Conservation (phyloP, 495 filamentous ascomycete genomes). For the Penicillium cinerascens region DNA sequence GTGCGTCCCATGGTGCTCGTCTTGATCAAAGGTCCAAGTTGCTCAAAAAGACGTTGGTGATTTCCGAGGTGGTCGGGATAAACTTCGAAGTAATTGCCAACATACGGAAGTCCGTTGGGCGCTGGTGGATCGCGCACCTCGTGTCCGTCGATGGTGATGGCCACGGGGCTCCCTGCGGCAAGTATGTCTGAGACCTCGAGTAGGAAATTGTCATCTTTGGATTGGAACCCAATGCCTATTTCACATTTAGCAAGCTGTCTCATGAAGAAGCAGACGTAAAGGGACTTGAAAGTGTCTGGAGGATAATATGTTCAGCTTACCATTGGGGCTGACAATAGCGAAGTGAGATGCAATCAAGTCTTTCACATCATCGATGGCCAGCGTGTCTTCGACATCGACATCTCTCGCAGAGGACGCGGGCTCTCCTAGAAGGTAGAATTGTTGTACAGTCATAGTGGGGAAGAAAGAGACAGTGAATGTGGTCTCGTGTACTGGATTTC, state of each 20-base stretch:
- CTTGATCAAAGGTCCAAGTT: slow-evolving; percentile 52
- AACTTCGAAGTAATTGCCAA: slow-evolving; percentile 53
- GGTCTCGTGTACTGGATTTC: background rate
- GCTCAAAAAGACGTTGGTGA: slow-evolving; percentile 51
- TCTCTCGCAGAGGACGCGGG: slow-evolving; percentile 22
- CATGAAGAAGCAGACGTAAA: background rate
- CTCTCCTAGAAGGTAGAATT: slow-evolving; percentile 38
- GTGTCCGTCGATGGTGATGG: slow-evolving; percentile 43
- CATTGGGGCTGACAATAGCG: slow-evolving; percentile 20
- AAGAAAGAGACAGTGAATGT: background rate
- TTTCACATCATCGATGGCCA: slow-evolving; percentile 24
- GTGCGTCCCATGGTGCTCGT: slow-evolving; percentile 51
- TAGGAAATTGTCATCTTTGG: slow-evolving; percentile 20
- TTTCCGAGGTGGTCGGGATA: slow-evolving; percentile 59
- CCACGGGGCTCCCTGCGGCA: slow-evolving; percentile 27
- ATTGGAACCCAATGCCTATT: slow-evolving; percentile 40
- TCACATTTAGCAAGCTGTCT: background rate
- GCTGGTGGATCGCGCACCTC: slow-evolving; percentile 41
- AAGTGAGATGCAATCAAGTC: slow-evolving; percentile 32
- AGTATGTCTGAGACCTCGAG: slow-evolving; percentile 27
- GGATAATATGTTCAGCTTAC: background rate
- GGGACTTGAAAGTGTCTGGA: background rate
- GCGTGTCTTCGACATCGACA: slow-evolving; percentile 21
- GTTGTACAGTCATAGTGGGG: slow-evolving; percentile 25
- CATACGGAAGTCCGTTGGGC: slow-evolving; percentile 44